Base-by-base conservation (phyloP, 345 rosid species). In the Gossypium raimondii region DNA sequence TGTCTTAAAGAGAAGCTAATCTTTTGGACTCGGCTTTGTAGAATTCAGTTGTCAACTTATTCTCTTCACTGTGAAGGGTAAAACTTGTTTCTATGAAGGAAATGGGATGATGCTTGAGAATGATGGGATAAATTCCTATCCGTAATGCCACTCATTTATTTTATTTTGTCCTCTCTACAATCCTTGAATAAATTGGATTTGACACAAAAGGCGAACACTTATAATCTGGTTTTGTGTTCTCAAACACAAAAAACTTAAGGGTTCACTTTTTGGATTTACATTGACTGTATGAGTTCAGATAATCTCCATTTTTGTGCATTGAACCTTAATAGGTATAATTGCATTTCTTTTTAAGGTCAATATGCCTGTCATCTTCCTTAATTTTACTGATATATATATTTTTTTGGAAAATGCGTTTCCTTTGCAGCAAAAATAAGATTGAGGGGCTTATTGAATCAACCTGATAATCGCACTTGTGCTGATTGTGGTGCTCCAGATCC, bases 401-500 rank as follows among this genome's bases (percentile, higher is more conserved):
- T 34, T 34, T 34, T 34, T 5, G 56, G 53, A 17, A 72, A 7
- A 43, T 74, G 52, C 38, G 25, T 22, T 63, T 73, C 44, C 3
- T 65, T 52, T 71, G 57, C 84, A 93, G 98, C 91, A 77, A 95
- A 88, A 77, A 82, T 87, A 78, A 91, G 90, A 83, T 77, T 95
- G 81, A 95, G 81, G 79, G 90, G 85, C 77, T 81, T 95, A 67
- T 82, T 89, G 85, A 84, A 70, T 77, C 93, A 88, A 81, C 78
- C 81, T 67, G 99, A 91, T 83, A 95, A 95, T 86, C 94, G 89
- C 70, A 9, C 20, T 73, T 95, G 99, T 81, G 99, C 99, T 78
- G 99, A 95, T 84, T 95, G 99, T 70, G 84, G 89, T 67, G 97
- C 98, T 76, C 89, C 93, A 3, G 98, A 91, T 92, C 99, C 99